Percentiles rank a stretch among this genome's conserved stretches.
These are phyloP conservation scores for Lepidopterella palustris DNA, from an alignment of 495 filamentous ascomycete species.

Conservation along the genomic window DNA sequence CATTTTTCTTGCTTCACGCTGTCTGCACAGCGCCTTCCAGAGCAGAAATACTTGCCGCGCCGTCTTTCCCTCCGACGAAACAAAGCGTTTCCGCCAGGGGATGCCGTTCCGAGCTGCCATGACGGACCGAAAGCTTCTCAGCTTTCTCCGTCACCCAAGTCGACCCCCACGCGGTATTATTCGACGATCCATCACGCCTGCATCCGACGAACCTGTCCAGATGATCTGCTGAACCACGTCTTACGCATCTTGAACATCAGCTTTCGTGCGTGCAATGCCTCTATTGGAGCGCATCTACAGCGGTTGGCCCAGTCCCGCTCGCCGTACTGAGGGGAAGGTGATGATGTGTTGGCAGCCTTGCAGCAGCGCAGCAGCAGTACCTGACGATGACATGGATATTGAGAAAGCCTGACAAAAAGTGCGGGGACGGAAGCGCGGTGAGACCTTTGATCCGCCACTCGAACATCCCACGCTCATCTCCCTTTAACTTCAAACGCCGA, in stretches of 20 bases:
- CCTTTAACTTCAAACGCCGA: constrained; percentile 22
- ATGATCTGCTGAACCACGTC: neutral
- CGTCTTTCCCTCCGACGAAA: neutral
- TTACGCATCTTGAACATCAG: neutral
- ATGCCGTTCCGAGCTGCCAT: constrained; percentile 1
- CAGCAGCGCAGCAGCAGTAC: constrained; percentile 15
- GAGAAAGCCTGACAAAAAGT: constrained; percentile 9
- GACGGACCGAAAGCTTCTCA: neutral
- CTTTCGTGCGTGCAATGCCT: neutral
- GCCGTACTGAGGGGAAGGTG: neutral
- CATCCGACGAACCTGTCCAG: neutral
- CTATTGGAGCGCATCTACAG: neutral
- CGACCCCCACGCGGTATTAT: constrained; percentile 29
- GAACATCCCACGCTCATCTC: constrained; percentile 20
- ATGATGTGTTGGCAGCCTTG: constrained; percentile 13
- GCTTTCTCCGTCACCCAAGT: neutral
- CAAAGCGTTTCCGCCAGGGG: neutral
- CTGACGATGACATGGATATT: constrained; percentile 16
- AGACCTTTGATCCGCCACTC: constrained; percentile 14
- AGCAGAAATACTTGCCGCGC: neutral
- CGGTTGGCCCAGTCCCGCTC: neutral
- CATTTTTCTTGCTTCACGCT: neutral
- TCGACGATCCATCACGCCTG: neutral
- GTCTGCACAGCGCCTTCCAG: neutral
- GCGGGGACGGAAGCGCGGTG: constrained; percentile 19